These are phyloP conservation scores for Mortierella sp. DNA, from an alignment of 371 early-diverging fungal species.

Conservation along the genomic window DNA sequence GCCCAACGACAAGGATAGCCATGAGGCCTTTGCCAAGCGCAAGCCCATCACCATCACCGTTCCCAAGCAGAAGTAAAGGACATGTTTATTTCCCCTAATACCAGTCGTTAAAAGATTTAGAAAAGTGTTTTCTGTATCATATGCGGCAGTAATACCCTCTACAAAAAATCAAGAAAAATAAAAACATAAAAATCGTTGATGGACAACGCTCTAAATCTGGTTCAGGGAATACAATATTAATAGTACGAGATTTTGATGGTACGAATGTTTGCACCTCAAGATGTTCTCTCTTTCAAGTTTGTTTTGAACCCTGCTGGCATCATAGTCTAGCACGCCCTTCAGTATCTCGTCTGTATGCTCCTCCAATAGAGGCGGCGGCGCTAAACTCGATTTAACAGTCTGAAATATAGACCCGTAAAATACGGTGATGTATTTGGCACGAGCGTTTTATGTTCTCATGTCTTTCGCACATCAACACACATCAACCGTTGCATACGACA, in stretches of 20 bases:
- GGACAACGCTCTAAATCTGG: constrained; percentile 1
- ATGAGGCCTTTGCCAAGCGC: constrained; percentile 31
- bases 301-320: no score
- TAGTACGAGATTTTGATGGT: not conserved
- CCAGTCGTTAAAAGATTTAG: not conserved
- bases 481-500: no score
- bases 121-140: constrained; percentile 2
- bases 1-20: constrained; percentile 13
- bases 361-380: no score
- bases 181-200: constrained; percentile 22
- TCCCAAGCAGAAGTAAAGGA: constrained; percentile 23
- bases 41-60: constrained; percentile 23
- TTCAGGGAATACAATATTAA: not conserved
- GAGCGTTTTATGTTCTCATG: no score
- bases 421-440: no score
- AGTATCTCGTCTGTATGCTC: not conserved
- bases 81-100: not conserved
- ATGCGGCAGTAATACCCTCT: not conserved
- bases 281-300: no score
- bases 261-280: no score
- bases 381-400: no score
- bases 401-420: no score
- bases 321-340: no score
- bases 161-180: constrained; percentile 2
- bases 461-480: no score